A percentile compares a stretch with the other conserved stretches of the same genome.
phyloP scores from a whole-genome alignment of 768 basidiomycete genomes.

The Phylloporus sp. region DNA sequence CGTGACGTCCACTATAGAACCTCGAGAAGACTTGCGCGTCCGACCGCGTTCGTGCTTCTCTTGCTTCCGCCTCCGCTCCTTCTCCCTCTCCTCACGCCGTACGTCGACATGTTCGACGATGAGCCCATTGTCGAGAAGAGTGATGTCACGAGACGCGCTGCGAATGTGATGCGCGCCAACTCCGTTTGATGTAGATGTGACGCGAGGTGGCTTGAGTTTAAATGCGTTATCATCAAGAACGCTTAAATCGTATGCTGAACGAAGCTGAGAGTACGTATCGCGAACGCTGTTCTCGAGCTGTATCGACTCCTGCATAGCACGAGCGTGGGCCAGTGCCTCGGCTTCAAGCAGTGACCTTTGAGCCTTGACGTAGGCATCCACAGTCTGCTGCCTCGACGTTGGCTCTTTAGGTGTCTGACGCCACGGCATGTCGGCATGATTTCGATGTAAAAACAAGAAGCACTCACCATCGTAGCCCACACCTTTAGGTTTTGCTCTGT shows the following conservation, averaged over 20 bases:
- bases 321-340: constrained; percentile 72
- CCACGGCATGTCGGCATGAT: constrained; percentile 7
- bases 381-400: constrained; percentile 73
- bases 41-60: constrained; percentile 53
- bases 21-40: constrained; percentile 68
- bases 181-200: constrained; percentile 31
- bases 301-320: constrained; percentile 72
- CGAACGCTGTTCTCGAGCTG: constrained; percentile 72
- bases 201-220: constrained; percentile 62
- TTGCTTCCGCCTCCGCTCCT: constrained; percentile 63
- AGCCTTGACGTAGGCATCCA: constrained; percentile 75
- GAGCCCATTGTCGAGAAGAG: constrained; percentile 82
- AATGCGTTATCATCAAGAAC: constrained; percentile 54
- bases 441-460: background rate
- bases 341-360: constrained; percentile 80
- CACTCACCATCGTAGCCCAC: constrained; percentile 73
- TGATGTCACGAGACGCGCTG: constrained; percentile 64
- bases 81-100: constrained; percentile 68
- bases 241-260: constrained; percentile 68
- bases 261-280: constrained; percentile 73
- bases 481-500: constrained; percentile 75
- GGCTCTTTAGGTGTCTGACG: constrained; percentile 87
- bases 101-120: constrained; percentile 87
- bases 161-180: constrained; percentile 36
- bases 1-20: constrained; percentile 65